phyloP scores from a whole-genome alignment of 345 rosid species.

The Camelina laxa region DNA sequence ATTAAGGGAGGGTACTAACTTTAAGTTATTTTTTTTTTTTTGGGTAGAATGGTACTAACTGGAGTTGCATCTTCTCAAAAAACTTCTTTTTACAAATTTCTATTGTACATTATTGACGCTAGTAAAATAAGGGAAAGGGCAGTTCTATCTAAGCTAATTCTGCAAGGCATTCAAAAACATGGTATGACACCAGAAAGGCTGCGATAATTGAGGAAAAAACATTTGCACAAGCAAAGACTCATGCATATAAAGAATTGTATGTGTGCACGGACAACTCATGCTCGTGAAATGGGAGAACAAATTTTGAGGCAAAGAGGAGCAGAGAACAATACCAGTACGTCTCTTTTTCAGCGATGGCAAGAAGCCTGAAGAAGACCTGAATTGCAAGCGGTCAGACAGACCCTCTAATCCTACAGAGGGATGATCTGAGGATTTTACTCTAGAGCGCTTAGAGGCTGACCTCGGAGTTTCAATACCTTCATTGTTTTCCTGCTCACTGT shows the following conservation, averaged over 20 bases:
- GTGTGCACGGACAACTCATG: constrained; percentile 24
- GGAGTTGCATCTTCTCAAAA: constrained; percentile 17
- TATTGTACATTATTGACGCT: not conserved
- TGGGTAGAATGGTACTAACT: constrained; percentile 4
- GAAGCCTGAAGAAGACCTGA: constrained; percentile 67
- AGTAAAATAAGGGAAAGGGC: not conserved
- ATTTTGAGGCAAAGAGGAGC: constrained; percentile 39
- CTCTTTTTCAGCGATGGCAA: constrained; percentile 67
- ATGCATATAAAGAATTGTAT: constrained; percentile 25
- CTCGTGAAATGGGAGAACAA: constrained; percentile 25
- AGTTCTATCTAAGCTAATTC: constrained; percentile 23
- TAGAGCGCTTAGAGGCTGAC: constrained; percentile 62
- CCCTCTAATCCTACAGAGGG: constrained; percentile 57
- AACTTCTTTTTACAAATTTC: not conserved
- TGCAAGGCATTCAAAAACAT: constrained; percentile 6
- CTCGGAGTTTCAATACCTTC: constrained; percentile 51
- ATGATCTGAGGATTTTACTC: constrained; percentile 48
- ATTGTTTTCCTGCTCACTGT: constrained; percentile 69
- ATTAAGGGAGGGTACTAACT: constrained; percentile 6
- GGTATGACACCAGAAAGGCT: constrained; percentile 27
- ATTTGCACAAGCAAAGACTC: constrained; percentile 22
- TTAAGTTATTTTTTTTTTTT: too few species aligned
- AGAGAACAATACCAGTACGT: constrained; percentile 59
- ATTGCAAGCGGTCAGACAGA: constrained; percentile 65
- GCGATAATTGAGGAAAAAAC: not conserved